These are phyloP conservation scores for Pichia insulana DNA, from an alignment of 805 yeast species.

Conservation along the genomic window DNA sequence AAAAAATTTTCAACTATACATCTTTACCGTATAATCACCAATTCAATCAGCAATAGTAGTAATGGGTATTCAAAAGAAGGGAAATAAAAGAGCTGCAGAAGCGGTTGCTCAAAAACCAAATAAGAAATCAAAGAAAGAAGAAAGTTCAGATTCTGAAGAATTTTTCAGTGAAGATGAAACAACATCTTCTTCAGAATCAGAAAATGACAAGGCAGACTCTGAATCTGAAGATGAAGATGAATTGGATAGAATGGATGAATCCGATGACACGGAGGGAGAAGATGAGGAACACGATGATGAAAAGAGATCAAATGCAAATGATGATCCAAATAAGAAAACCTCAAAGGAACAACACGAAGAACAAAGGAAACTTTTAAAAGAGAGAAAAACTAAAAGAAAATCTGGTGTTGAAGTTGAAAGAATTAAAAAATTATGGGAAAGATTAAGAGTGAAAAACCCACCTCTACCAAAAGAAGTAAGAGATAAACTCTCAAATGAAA, in stretches of 20 bases:
- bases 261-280: constrained; percentile 20
- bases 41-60: background rate
- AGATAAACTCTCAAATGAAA: constrained; percentile 69
- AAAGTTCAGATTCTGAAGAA: constrained; percentile 14
- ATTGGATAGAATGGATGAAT: constrained; percentile 17
- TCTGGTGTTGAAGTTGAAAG: constrained; percentile 80
- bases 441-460: constrained; percentile 75
- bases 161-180: background rate
- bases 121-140: constrained; percentile 23
- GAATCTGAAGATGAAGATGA: constrained; percentile 21
- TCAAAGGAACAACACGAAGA: constrained; percentile 71
- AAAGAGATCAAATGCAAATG: constrained; percentile 11
- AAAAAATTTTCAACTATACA: background rate
- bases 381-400: constrained; percentile 79
- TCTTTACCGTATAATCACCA: background rate
- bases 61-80: constrained; percentile 17
- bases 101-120: constrained; percentile 1
- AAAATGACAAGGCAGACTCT: constrained; percentile 6
- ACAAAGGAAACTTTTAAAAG: constrained; percentile 67
- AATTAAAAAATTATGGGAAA: constrained; percentile 87
- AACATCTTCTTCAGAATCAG: constrained; percentile 4
- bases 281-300: constrained; percentile 25
- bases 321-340: constrained; percentile 33
- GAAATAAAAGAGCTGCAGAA: constrained; percentile 17
- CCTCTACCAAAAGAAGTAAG: constrained; percentile 70